phyloP scores from a whole-genome alignment of 106 monocot genomes.

The Dendrobium catenatum region DNA sequence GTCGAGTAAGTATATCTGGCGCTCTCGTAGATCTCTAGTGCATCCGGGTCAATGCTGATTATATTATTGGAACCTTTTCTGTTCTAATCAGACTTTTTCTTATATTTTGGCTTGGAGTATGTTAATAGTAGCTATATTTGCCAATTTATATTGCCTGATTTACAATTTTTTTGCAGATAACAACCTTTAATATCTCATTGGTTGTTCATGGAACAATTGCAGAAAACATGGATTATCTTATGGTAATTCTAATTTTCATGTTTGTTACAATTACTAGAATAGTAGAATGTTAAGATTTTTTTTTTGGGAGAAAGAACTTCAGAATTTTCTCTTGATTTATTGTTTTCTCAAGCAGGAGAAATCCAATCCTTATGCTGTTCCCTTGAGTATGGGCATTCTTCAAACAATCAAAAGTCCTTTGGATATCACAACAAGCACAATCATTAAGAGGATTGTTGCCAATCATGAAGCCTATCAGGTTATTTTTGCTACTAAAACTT shows the following conservation, averaged over 20 bases:
- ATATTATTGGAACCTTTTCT: background rate
- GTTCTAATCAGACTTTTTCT: background rate
- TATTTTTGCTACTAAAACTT: background rate
- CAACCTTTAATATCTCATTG: constrained; percentile 29
- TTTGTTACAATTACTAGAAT: background rate
- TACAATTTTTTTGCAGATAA: constrained; percentile 15
- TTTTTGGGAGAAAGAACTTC: background rate
- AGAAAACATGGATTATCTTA: constrained; percentile 23
- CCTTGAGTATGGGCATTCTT: constrained; percentile 29
- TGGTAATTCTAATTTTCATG: constrained; percentile 5
- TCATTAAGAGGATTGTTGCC: constrained; percentile 37
- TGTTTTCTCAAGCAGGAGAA: constrained; percentile 3
- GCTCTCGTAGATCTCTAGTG: too few species aligned
- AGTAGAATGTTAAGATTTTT: background rate
- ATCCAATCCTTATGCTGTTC: constrained; percentile 34
- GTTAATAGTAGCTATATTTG: background rate
- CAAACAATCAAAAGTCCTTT: constrained; percentile 26
- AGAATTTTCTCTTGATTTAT: background rate
- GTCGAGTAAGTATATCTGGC: too few species aligned
- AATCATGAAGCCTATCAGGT: constrained; percentile 49
- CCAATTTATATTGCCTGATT: background rate
- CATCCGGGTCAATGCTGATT: background rate
- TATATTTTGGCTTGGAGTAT: background rate
- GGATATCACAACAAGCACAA: constrained; percentile 43
- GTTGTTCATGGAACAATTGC: constrained; percentile 29